Evolutionary conservation across 2,329 filamentous ascomycete genomes (phyloP), one percentile per base, ranked within the genome.

Genomic region (Alternaria triticimaculans): DNA sequence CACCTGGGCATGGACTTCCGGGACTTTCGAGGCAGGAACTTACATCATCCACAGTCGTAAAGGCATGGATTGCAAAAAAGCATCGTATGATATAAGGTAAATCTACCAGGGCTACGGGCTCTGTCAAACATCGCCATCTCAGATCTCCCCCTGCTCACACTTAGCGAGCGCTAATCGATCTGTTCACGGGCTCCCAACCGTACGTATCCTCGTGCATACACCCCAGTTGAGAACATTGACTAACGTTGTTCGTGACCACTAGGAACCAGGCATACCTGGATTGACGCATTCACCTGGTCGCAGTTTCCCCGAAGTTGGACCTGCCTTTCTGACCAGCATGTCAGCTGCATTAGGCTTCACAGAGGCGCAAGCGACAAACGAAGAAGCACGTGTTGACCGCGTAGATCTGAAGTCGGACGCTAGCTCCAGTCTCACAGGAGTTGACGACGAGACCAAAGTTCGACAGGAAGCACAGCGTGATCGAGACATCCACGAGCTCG

Each of bases 401-500:
- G 28, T 37, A 14, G 41, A 37, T n/a, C 15, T n/a, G 30, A 30
- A 43, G 5, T 60, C 58, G 15, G 64, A 65, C 50, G 70, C 65
- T 26, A 70, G 55, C 45, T 69, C 63, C 1, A 59, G 60, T 10
- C 37, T 50, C 44, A 55, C 57, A 10, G 57, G 10, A 12, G 37
- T 43, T 14, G 41, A 62, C 10, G 25, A 48, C 20, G 33, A 25
- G 14, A 20, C 18, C 30, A 15, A 59, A 6, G 25, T 15, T 7
- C 48, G 66, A 15, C 33, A 56, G 15, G 58, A 71, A 7, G 14
- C 61, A 45, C 54, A 69, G 15, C 66, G 64, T 10, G 66, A 73
- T 18, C 44, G 60, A 10, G 67, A 68, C 44, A 58, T 76, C 2
- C 53, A 59, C 20, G 62, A 68, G 10, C 78, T 84, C n/a, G 83